Percentiles rank a stretch among this genome's conserved stretches.
These are phyloP conservation scores for Collybia mongolica DNA, from an alignment of 768 basidiomycete species.

Conservation along the genomic window DNA sequence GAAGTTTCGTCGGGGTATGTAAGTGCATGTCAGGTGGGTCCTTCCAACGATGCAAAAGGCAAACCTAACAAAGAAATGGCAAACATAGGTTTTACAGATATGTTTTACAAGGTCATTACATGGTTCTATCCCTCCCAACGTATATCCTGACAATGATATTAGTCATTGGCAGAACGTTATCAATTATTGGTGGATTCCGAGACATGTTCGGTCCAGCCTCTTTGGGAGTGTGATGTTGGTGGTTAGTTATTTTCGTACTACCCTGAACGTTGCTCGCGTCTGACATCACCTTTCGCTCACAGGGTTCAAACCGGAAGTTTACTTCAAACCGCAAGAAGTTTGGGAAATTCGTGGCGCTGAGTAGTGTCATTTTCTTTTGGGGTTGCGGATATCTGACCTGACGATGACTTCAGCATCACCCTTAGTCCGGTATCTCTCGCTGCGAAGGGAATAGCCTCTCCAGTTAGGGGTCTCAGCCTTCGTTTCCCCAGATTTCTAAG, in stretches of 20 bases:
- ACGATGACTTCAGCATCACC: conserved; percentile 54
- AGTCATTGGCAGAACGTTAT: conserved; percentile 59
- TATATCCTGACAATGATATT: conserved; percentile 36
- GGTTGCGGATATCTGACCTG: conserved; percentile 4
- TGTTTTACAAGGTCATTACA: conserved; percentile 66
- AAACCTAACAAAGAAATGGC: neutral
- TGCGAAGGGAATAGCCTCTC: conserved; percentile 56
- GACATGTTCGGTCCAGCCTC: conserved; percentile 47
- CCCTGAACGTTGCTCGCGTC: conserved; percentile 3
- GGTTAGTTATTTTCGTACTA: conserved; percentile 37
- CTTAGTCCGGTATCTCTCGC: conserved; percentile 85
- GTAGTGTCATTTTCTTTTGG: conserved; percentile 29
- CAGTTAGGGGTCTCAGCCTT: conserved; percentile 67
- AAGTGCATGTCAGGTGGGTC: conserved; percentile 84
- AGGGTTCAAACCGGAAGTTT: conserved; percentile 67
- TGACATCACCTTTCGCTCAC: neutral
- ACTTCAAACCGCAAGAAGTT: conserved; percentile 71
- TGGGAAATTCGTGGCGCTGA: conserved; percentile 90
- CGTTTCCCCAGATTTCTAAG: conserved; percentile 88
- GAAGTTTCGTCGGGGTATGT: conserved; percentile 72
- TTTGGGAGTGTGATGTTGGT: conserved; percentile 65
- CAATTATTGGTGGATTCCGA: conserved; percentile 46
- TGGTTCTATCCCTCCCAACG: neutral
- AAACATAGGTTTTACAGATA: conserved; percentile 74
- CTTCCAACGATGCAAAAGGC: neutral